Conservation (phyloP, 2,329 filamentous ascomycete species). For the Alternaria triticina region DNA sequence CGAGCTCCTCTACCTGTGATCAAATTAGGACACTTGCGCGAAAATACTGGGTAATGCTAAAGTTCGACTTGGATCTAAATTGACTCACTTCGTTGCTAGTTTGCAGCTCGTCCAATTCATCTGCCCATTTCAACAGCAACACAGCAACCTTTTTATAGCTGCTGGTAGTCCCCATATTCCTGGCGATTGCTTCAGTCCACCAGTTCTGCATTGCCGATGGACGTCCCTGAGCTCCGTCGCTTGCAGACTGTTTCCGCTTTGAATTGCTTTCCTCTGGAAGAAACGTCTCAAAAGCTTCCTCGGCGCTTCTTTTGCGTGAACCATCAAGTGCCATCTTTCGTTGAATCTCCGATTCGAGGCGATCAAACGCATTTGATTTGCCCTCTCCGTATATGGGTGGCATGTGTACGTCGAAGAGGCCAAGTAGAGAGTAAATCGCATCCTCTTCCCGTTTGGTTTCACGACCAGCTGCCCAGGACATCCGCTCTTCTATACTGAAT, state of each 20-base stretch:
- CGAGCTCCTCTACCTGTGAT: neutral
- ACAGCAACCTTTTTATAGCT: neutral
- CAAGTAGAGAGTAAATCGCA: neutral
- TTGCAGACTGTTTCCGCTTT: neutral
- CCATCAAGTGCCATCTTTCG: neutral
- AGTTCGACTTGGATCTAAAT: fast-evolving
- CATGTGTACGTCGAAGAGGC: neutral
- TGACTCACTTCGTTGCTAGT: neutral
- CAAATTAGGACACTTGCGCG: fast-evolving
- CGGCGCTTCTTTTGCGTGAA: neutral
- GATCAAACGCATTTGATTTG: neutral
- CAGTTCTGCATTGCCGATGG: neutral
- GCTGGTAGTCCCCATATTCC: fast-evolving
- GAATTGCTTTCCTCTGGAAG: neutral
- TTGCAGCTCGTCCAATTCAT: neutral
- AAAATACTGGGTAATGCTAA: fast-evolving
- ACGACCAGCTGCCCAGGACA: neutral
- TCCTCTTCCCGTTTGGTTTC: neutral
- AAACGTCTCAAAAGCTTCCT: neutral
- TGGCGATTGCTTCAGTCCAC: neutral
- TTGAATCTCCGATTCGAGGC: neutral
- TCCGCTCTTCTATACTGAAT: neutral
- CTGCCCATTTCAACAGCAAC: neutral
- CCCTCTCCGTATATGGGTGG: neutral
- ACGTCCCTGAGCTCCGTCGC: neutral